Evolutionary conservation across 495 filamentous ascomycete species (phyloP), one percentile per base, ranked within the genome.

Genomic region (Lepidopterella palustris): DNA sequence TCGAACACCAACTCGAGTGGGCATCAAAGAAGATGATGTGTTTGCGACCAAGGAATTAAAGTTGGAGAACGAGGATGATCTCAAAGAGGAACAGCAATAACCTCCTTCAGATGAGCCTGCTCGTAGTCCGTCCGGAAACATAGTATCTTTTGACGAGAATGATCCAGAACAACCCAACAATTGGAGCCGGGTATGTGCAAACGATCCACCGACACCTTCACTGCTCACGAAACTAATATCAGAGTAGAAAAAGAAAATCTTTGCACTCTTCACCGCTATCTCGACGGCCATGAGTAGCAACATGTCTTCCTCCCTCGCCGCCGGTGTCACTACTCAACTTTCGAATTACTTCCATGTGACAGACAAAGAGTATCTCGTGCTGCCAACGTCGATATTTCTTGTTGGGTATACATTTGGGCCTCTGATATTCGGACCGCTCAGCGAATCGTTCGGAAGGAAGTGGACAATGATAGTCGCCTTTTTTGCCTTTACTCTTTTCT

Each of bases 311-410:
- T 79, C 84, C 0, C 72, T 92, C 15, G 84, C 87, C 1, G 82
- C 82, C 57, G 85, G 82, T 63, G 81, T 82, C 40, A 82, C 81
- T 40, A 76, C 75, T 4, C 79, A 76, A 50, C 86, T 88, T 18
- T 72, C 78, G 0, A 62, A 71, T 6, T 77, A 85, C 56, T 90
- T 84, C 73, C 57, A 77, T 53, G 72, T 89, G 53, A 78, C 76
- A 2, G 78, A 81, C 32, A 67, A 84, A 45, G 72, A 74, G 45
- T 74, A 80, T 18, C 74, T 84, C 10, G 83, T 88, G n/a, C 76
- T 93, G 5, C 88, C 88, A 10, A 88, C 87, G 0, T 87, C 87
- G 0, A 80, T 90, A 0, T 93, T 84, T 58, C 75, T 91, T 0
- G 76, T 90, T 24, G 89, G 87, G 28, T 89, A 88, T 61, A 76